Conservation (phyloP, 2,329 filamentous ascomycete species). For the Fusarium irregulare region DNA sequence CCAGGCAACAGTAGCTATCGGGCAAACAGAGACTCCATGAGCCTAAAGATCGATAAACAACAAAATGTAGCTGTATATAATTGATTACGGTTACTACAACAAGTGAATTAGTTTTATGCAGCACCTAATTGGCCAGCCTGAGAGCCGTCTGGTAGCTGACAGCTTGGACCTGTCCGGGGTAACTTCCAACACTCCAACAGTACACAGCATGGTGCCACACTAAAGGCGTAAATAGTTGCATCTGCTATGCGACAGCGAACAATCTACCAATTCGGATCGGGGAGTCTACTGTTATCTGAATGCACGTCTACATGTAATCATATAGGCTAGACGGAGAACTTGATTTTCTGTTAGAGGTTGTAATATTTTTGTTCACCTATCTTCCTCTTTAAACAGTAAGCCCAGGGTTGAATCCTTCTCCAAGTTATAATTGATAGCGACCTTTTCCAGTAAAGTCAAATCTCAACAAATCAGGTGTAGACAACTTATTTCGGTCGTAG, state of each 20-base stretch:
- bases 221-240: background rate
- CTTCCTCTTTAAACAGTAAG: too few relatives aligned
- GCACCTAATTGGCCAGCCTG: background rate
- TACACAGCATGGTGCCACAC: background rate
- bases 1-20: background rate
- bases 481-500: background rate
- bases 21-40: background rate
- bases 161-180: background rate
- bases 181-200: background rate
- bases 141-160: background rate
- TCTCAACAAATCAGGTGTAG: too few relatives aligned
- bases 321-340: background rate
- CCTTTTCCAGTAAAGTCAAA: too few relatives aligned
- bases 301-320: background rate
- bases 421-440: too few relatives aligned
- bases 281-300: background rate
- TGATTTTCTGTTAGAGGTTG: background rate
- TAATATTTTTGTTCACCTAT: background rate
- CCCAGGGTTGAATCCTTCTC: too few relatives aligned
- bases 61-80: too few relatives aligned
- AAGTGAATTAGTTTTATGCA: background rate
- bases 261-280: background rate
- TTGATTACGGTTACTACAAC: background rate
- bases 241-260: background rate
- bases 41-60: background rate